A percentile compares a stretch with the other conserved stretches of the same genome.
Conservation (phyloP, 805 yeast species). For the Helenozyma baotianmanensis region DNA sequence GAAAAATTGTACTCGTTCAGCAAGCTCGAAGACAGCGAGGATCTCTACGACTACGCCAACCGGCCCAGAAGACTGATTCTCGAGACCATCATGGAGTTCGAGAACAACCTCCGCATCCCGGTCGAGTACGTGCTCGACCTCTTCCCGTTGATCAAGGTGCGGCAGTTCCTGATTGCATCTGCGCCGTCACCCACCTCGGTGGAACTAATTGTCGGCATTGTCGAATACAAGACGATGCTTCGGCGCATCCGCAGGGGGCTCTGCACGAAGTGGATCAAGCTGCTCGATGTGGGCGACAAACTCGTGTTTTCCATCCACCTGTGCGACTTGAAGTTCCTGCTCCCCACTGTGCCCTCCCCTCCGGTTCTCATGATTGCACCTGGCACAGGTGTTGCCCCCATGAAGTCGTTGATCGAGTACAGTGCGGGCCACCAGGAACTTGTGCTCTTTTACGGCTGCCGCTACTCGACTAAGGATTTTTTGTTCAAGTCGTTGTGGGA, state of each 20-base stretch:
- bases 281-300: conserved; percentile 42
- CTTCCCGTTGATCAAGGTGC: conserved; percentile 73
- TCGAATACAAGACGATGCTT: conserved; percentile 79
- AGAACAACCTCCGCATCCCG: conserved; percentile 66
- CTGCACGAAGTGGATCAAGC: conserved; percentile 72
- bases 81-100: conserved; percentile 81
- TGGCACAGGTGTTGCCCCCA: conserved; percentile 96
- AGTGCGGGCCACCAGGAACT: conserved; percentile 28
- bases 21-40: conserved; percentile 68
- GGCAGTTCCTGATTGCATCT: conserved; percentile 84
- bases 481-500: conserved; percentile 58
- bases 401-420: conserved; percentile 61
- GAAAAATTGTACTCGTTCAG: conserved; percentile 77
- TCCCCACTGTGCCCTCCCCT: conserved; percentile 13
- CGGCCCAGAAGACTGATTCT: conserved; percentile 84
- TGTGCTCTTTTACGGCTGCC: conserved; percentile 69
- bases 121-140: conserved; percentile 69
- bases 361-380: conserved; percentile 77
- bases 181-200: conserved; percentile 36
- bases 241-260: conserved; percentile 73
- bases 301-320: conserved; percentile 50
- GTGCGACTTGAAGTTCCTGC: conserved; percentile 37
- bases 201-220: conserved; percentile 78
- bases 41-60: conserved; percentile 84
- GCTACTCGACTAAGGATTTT: conserved; percentile 62